phyloP scores from a whole-genome alignment of 257 asterid genomes.

The Verbascum thapsus region DNA sequence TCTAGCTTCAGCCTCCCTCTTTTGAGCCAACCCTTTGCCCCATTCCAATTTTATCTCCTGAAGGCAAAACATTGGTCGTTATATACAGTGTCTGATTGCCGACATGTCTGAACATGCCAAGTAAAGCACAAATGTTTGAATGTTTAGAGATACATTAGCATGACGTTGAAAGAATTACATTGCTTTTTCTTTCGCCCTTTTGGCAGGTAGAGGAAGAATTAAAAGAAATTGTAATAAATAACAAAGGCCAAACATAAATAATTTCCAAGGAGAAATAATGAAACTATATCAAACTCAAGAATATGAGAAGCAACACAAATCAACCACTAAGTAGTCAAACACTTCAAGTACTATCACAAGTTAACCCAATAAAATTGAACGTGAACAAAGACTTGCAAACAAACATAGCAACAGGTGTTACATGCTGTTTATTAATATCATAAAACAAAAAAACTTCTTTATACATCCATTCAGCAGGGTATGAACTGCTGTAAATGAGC shows the following conservation, averaged over 20 bases:
- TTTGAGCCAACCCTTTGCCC: constrained; percentile 94
- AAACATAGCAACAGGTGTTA: too few relatives aligned
- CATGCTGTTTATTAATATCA: too few relatives aligned
- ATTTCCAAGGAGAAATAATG: constrained; percentile 4
- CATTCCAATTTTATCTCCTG: constrained; percentile 92
- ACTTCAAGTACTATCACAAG: background rate
- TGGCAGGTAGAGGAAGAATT: background rate
- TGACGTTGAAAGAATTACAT: constrained; percentile 18
- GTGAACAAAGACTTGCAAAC: too few relatives aligned
- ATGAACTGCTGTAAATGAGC: too few relatives aligned
- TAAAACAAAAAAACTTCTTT: too few relatives aligned
- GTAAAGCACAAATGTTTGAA: background rate
- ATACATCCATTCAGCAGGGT: too few relatives aligned
- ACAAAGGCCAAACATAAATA: background rate
- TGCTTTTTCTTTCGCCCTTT: too few relatives aligned
- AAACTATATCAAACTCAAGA: constrained; percentile 2
- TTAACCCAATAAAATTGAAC: too few relatives aligned
- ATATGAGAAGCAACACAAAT: constrained; percentile 5
- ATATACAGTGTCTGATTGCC: background rate
- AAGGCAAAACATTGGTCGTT: constrained; percentile 24
- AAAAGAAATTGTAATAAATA: background rate
- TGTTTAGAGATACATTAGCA: background rate
- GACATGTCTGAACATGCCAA: constrained; percentile 1
- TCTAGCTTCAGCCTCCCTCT: constrained; percentile 85
- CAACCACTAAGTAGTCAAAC: background rate